phyloP scores from a whole-genome alignment of 768 basidiomycete genomes.

The Boletellus emodensis region DNA sequence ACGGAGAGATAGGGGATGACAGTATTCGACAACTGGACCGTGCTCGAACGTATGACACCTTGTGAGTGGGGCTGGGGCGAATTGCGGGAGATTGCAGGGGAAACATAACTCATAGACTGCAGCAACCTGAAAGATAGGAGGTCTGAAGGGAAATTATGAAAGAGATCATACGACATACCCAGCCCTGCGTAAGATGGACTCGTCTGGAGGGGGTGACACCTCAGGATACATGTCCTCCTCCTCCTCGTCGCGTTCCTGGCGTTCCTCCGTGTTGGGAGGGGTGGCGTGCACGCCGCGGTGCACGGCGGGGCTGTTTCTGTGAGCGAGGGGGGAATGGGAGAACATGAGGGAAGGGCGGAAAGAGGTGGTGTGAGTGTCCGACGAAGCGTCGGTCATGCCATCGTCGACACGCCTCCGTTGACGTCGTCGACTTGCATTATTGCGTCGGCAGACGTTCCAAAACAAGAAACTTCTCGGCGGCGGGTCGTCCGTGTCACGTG shows the following conservation, averaged over 20 bases:
- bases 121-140: slow-evolving; percentile 43
- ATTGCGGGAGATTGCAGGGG: slow-evolving; percentile 22
- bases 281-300: background rate
- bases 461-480: slow-evolving; percentile 7
- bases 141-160: background rate
- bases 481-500: slow-evolving; percentile 15
- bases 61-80: slow-evolving; percentile 46
- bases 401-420: background rate
- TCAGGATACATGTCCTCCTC: slow-evolving; percentile 13
- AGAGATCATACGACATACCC: slow-evolving; percentile 39
- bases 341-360: slow-evolving; percentile 12
- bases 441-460: background rate
- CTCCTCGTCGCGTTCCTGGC: slow-evolving; percentile 5
- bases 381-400: background rate
- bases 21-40: slow-evolving; percentile 60
- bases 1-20: slow-evolving; percentile 24
- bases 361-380: background rate
- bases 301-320: background rate
- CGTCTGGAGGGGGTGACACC: slow-evolving; percentile 30
- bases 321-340: background rate
- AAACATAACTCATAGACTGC: slow-evolving; percentile 48
- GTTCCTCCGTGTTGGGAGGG: background rate
- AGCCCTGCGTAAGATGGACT: slow-evolving; percentile 47
- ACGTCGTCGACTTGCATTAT: background rate
- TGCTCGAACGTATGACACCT: slow-evolving; percentile 60